A percentile compares a stretch with the other conserved stretches of the same genome.
phyloP scores from a whole-genome alignment of 2,329 filamentous ascomycete species.

The Orbilia brochopaga region DNA sequence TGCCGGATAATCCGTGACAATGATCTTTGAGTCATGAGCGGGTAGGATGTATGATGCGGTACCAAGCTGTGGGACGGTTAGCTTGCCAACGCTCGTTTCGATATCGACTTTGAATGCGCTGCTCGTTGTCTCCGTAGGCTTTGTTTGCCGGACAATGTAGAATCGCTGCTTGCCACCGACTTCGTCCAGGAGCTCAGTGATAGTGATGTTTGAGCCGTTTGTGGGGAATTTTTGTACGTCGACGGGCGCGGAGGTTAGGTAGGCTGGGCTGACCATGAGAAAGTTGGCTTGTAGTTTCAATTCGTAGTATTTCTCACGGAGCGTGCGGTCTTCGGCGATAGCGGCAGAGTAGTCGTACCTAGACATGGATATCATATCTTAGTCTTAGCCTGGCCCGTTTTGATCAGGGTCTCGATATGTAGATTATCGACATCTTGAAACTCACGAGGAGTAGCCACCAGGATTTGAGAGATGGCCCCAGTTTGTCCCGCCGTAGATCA shows the following conservation, averaged over 20 bases:
- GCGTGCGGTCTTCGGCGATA: slow-evolving; percentile 72
- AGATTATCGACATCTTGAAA: background rate
- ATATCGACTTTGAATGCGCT: slow-evolving; percentile 54
- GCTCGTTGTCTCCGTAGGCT: slow-evolving; percentile 51
- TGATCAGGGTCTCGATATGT: background rate
- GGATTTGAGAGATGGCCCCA: slow-evolving; percentile 69
- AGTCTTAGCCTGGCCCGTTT: slow-evolving; percentile 7
- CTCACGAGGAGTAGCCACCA: slow-evolving; percentile 48
- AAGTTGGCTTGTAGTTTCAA: slow-evolving; percentile 79
- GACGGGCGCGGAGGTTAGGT: slow-evolving; percentile 66
- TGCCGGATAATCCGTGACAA: slow-evolving; percentile 71
- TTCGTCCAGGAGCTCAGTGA: slow-evolving; percentile 50
- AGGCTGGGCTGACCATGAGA: slow-evolving; percentile 73
- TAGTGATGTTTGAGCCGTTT: slow-evolving; percentile 40
- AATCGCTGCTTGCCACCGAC: slow-evolving; percentile 52
- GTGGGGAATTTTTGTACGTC: slow-evolving; percentile 39
- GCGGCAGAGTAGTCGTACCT: slow-evolving; percentile 68
- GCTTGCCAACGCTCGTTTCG: slow-evolving; percentile 53
- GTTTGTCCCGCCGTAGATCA: slow-evolving; percentile 81
- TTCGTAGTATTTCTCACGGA: slow-evolving; percentile 81
- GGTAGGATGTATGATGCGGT: slow-evolving; percentile 63
- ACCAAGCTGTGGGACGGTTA: slow-evolving; percentile 65
- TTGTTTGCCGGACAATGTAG: slow-evolving; percentile 42
- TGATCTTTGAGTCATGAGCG: slow-evolving; percentile 60
- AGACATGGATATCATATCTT: slow-evolving; percentile 14